phyloP scores from a whole-genome alignment of 768 basidiomycete species.

The Tephrocybe sp. region DNA sequence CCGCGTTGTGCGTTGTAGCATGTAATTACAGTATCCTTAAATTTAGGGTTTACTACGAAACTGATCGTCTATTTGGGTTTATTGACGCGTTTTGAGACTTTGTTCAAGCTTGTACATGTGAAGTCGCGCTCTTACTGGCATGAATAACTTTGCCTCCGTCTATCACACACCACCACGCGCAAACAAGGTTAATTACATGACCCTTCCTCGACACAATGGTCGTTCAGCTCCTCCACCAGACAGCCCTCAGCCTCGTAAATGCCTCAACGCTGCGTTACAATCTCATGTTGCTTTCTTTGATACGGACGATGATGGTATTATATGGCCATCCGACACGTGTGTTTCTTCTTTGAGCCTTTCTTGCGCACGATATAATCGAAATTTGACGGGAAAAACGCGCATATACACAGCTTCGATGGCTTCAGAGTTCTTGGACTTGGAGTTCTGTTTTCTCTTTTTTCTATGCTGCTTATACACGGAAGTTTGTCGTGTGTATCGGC shows the following conservation, averaged over 20 bases:
- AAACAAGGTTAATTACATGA: constrained; percentile 7
- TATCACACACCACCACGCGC: constrained; percentile 14
- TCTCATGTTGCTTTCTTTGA: constrained; percentile 45
- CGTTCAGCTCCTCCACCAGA: constrained; percentile 12
- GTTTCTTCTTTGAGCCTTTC: constrained; percentile 10
- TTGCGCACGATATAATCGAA: neutral
- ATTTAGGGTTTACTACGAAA: too few relatives aligned
- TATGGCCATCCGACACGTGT: constrained; percentile 45
- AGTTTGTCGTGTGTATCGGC: constrained; percentile 35
- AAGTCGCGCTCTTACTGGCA: neutral
- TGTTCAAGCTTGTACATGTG: neutral
- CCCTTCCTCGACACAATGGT: constrained; percentile 7
- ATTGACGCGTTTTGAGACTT: constrained; percentile 1
- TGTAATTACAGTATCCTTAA: too few relatives aligned
- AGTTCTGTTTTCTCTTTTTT: constrained; percentile 30
- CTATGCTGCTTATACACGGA: constrained; percentile 35
- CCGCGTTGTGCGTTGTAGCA: too few relatives aligned
- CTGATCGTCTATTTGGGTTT: too few relatives aligned
- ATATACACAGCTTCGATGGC: constrained; percentile 19
- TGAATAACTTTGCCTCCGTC: constrained; percentile 14
- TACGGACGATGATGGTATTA: constrained; percentile 40
- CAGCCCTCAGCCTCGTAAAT: constrained; percentile 13
- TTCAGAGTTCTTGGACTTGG: constrained; percentile 37
- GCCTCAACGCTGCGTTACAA: constrained; percentile 35
- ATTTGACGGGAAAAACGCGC: neutral